These are phyloP conservation scores for Dictyostelium intermedium DNA, from an alignment of 78 protist genomes.

Conservation along the genomic window DNA sequence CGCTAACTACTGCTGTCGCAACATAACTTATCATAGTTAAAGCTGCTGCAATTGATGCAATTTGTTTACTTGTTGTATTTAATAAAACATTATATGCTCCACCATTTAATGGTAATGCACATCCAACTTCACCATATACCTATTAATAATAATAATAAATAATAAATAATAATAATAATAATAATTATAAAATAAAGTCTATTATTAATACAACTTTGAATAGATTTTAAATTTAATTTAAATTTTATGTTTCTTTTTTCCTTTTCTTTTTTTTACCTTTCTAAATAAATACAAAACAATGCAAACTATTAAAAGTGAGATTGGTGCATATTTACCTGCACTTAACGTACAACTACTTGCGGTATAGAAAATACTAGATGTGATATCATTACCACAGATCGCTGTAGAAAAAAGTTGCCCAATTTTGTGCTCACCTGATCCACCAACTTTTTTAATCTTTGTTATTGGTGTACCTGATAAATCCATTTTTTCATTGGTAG, in stretches of 20 bases:
- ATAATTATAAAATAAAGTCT: not conserved
- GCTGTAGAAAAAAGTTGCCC: constrained; percentile 81
- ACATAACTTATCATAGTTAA: constrained; percentile 89
- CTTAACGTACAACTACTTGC: constrained; percentile 57
- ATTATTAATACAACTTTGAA: too few species aligned
- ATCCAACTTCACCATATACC: constrained; percentile 86
- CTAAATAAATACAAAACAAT: constrained; percentile 86
- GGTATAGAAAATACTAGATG: constrained; percentile 82
- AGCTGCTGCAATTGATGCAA: constrained; percentile 90
- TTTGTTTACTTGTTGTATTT: constrained; percentile 85
- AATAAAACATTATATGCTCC: constrained; percentile 91
- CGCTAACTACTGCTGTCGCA: constrained; percentile 89
- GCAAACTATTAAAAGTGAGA: constrained; percentile 82
- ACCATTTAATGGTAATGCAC: constrained; percentile 91
- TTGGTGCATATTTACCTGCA: constrained; percentile 87
- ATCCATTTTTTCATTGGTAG: constrained; percentile 31
- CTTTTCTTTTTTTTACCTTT: not conserved
- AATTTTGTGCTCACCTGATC: constrained; percentile 67
- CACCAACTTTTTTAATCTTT: constrained; percentile 55
- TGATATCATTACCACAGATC: constrained; percentile 84
- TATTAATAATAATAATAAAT: not conserved
- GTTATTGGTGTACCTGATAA: not conserved
- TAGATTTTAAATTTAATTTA: too few species aligned
- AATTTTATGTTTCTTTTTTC: too few species aligned
- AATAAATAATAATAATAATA: not conserved